Base-by-base conservation (phyloP, 108 stramenopile species). In the Pseudonitzschia delicatissima region DNA sequence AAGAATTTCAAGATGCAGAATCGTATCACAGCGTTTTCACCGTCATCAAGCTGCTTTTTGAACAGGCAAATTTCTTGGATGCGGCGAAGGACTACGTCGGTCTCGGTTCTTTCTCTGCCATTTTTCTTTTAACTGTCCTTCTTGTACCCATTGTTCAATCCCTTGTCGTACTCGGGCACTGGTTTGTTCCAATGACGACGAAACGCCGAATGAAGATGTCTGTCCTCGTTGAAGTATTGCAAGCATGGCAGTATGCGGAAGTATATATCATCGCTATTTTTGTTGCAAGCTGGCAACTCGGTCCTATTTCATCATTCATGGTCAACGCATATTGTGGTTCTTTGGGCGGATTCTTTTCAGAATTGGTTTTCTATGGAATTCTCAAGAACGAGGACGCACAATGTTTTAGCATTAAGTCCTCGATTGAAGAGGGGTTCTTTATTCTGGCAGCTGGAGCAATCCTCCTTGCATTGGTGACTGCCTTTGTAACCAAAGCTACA, bases 181-280 rank as follows among this genome's bases (percentile, higher is more conserved):
- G 92, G 92, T 84, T 87, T 64, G 47, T 37, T 25, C 85, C 92
- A 48, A 69, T 87, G 70, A 81, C 79, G 6, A 39, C 7, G 28
- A 45, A 45, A 5, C 39, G 37, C 17, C 33, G 45, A 33, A 32
- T 37, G 11, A 58, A 79, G 27, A 78, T 81, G 55, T 11, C 47
- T 13, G 66, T 74, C 1, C 27, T 81, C 27, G 69, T 77, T 58
- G 88, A 93, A 51, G 68, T 77, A 31, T 50, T 93, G 6, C 66
- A 67, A 60, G 88, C 88, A 20, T 93, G 92, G 92, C 88, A 93
- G 40, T 93, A 93, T 48, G 82, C 77, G 49, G 92, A 93, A 66
- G 92, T 93, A 8, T 90, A 81, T 64, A 69, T 93, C 9, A 39
- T 93, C 18, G 73, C 86, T 9, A 62, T 88, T 45, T 67, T 90